These are phyloP conservation scores for Botrytis elliptica DNA, from an alignment of 2,329 filamentous ascomycete species.

Conservation along the genomic window DNA sequence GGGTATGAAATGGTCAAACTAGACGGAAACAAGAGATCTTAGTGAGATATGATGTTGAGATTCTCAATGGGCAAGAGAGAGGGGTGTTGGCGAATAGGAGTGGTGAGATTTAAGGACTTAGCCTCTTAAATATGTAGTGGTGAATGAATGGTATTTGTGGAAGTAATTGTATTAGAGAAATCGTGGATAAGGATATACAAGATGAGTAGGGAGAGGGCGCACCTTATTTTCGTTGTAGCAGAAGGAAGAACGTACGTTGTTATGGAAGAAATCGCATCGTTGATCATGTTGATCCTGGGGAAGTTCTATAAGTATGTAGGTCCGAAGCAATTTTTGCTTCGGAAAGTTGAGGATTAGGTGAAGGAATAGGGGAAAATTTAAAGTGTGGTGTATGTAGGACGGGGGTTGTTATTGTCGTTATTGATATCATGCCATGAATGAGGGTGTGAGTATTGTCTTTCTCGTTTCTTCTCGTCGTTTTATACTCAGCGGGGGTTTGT, in stretches of 20 bases:
- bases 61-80: neutral
- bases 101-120: neutral
- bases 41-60: neutral
- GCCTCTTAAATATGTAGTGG: too few relatives aligned
- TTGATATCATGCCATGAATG: neutral
- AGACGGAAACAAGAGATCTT: neutral
- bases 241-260: too few relatives aligned
- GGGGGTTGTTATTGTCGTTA: accelerated
- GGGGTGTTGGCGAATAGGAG: neutral
- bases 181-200: neutral
- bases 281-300: too few relatives aligned
- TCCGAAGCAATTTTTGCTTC: too few relatives aligned
- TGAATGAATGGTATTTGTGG: neutral
- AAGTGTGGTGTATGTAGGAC: neutral
- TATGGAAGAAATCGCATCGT: too few relatives aligned
- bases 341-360: too few relatives aligned
- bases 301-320: too few relatives aligned
- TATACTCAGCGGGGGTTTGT: neutral
- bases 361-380: too few relatives aligned
- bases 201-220: too few relatives aligned
- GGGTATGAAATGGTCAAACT: neutral
- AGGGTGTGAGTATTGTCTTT: neutral
- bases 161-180: neutral
- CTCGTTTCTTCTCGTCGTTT: neutral
- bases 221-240: too few relatives aligned